These are phyloP conservation scores for Curvularia sp. DNA, from an alignment of 2,329 filamentous ascomycete species.

Conservation along the genomic window DNA sequence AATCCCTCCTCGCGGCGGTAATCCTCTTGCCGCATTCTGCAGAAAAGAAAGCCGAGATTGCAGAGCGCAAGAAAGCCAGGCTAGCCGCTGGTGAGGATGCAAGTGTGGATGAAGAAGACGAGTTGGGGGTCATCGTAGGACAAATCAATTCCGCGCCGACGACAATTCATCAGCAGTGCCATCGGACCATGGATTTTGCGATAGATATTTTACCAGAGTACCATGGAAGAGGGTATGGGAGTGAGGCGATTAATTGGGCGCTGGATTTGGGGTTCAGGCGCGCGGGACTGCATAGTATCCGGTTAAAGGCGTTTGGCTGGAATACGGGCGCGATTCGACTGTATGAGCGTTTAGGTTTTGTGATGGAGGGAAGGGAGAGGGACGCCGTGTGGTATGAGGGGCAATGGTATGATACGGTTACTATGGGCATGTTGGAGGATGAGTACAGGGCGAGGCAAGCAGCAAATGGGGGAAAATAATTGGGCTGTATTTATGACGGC, in stretches of 20 bases:
- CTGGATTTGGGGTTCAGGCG: neutral
- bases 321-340: constrained; percentile 54
- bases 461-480: neutral
- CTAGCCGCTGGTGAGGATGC: neutral
- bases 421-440: constrained; percentile 38
- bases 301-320: constrained; percentile 35
- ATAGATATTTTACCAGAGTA: neutral
- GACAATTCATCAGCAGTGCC: neutral
- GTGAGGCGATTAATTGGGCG: neutral
- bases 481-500: neutral
- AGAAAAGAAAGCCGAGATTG: neutral
- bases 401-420: constrained; percentile 46
- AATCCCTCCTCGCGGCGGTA: neutral
- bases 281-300: neutral
- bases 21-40: neutral
- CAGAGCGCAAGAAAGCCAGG: neutral
- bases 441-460: constrained; percentile 30
- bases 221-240: neutral
- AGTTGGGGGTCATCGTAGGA: neutral
- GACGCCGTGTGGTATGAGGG: constrained; percentile 56
- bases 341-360: constrained; percentile 58
- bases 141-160: neutral
- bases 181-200: neutral
- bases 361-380: constrained; percentile 52
- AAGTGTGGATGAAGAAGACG: neutral